A percentile compares a stretch with the other conserved stretches of the same genome.
These are phyloP conservation scores for Cytospora chrysosperma DNA, from an alignment of 2,329 filamentous ascomycete genomes.

Conservation along the genomic window DNA sequence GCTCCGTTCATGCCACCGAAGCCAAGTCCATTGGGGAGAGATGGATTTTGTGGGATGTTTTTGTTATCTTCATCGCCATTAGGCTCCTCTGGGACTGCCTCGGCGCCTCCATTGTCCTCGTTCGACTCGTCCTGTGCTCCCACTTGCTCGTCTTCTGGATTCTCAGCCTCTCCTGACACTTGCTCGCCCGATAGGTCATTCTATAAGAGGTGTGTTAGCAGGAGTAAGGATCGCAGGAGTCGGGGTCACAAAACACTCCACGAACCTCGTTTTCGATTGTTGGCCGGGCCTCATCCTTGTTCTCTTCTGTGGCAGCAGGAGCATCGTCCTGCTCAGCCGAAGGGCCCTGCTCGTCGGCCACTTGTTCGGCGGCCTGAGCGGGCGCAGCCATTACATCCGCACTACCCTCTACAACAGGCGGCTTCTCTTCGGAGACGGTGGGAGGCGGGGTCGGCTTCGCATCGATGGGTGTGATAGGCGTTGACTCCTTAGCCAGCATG, in stretches of 20 bases:
- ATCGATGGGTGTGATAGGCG: slow-evolving; percentile 43
- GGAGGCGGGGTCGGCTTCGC: slow-evolving; percentile 36
- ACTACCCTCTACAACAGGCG: not conserved
- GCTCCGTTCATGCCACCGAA: slow-evolving; percentile 44
- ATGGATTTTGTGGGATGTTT: slow-evolving; percentile 30
- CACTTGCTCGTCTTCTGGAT: slow-evolving; percentile 19
- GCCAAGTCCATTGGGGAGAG: slow-evolving; percentile 32
- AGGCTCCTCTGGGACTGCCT: slow-evolving; percentile 30
- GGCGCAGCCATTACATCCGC: slow-evolving; percentile 4
- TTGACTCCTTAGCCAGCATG: slow-evolving; percentile 51
- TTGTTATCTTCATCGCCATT: slow-evolving; percentile 34
- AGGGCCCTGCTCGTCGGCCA: slow-evolving; percentile 4
- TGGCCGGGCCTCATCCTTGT: slow-evolving; percentile 9
- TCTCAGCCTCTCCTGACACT: slow-evolving; percentile 19
- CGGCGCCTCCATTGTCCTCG: slow-evolving; percentile 25
- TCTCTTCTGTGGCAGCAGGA: not conserved
- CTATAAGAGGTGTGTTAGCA: slow-evolving; percentile 13
- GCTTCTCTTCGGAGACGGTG: slow-evolving; percentile 23
- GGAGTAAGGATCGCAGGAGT: too few relatives aligned
- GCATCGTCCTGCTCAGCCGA: slow-evolving; percentile 14
- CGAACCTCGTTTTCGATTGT: slow-evolving; percentile 22
- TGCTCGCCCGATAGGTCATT: slow-evolving; percentile 2
- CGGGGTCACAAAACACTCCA: too few relatives aligned
- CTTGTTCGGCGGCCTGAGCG: slow-evolving; percentile 4
- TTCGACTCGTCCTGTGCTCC: slow-evolving; percentile 13